Percentiles rank a stretch among this genome's conserved stretches.
Evolutionary conservation across 177 flowering plant genomes (phyloP).

Genomic region (Vitis hybrid): DNA sequence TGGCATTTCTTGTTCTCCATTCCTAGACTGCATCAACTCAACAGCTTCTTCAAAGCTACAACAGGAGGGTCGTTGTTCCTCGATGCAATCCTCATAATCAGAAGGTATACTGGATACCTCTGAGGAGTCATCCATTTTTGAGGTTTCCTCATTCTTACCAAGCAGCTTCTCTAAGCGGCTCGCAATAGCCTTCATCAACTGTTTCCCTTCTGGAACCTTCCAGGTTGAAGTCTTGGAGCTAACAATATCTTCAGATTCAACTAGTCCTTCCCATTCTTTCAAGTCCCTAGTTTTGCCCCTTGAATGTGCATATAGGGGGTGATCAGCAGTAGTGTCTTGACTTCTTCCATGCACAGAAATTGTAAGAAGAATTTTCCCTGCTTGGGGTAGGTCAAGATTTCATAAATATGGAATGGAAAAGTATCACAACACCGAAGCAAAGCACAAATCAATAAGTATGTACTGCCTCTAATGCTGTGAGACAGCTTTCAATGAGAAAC

Average conservation of each 20-base stretch:
- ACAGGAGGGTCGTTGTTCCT: constrained; percentile 27
- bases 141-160: constrained; percentile 47
- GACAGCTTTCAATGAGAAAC: not conserved
- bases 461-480: not conserved
- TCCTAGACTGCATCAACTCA: constrained; percentile 40
- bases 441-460: not conserved
- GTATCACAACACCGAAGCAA: not conserved
- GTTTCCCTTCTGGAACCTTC: constrained; percentile 47
- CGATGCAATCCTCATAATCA: constrained; percentile 45
- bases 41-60: constrained; percentile 62
- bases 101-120: constrained; percentile 43
- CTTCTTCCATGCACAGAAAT: constrained; percentile 57
- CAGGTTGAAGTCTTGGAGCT: constrained; percentile 22
- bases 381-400: constrained; percentile 10
- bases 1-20: constrained; percentile 46
- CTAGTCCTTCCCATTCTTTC: constrained; percentile 26
- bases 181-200: constrained; percentile 41
- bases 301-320: constrained; percentile 12
- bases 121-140: constrained; percentile 41
- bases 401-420: not conserved
- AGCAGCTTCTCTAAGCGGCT: constrained; percentile 58
- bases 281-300: constrained; percentile 13
- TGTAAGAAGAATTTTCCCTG: constrained; percentile 73
- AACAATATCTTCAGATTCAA: constrained; percentile 17
- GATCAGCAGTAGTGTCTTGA: constrained; percentile 15